phyloP scores from a whole-genome alignment of 2,329 filamentous ascomycete species.

The Rosellinia necatrix region DNA sequence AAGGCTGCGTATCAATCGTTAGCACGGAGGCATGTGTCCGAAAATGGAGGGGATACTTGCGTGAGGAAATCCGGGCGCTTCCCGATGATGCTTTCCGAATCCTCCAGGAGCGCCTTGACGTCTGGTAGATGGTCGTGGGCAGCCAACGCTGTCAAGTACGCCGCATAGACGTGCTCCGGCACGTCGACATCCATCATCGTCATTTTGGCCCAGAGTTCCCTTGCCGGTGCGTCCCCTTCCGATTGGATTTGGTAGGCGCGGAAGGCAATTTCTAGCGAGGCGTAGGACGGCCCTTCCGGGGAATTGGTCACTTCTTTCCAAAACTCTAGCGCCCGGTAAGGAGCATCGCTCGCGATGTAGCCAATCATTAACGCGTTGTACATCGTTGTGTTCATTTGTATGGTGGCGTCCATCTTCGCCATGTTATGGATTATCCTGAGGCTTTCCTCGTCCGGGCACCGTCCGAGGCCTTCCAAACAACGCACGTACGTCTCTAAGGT shows the following conservation, averaged over 20 bases:
- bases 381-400: constrained; percentile 76
- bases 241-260: constrained; percentile 71
- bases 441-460: constrained; percentile 63
- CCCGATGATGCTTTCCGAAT: constrained; percentile 67
- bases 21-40: constrained; percentile 13
- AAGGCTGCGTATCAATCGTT: constrained; percentile 51
- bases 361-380: constrained; percentile 88
- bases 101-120: constrained; percentile 67
- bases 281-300: constrained; percentile 83
- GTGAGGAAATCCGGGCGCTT: constrained; percentile 33
- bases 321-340: constrained; percentile 71
- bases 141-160: constrained; percentile 77
- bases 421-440: constrained; percentile 85
- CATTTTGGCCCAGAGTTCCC: constrained; percentile 73
- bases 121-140: constrained; percentile 73
- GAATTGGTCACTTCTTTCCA: constrained; percentile 85
- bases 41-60: constrained; percentile 30
- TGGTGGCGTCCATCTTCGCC: constrained; percentile 85
- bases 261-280: constrained; percentile 80
- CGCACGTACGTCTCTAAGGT: constrained; percentile 74
- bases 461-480: constrained; percentile 76
- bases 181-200: constrained; percentile 78
- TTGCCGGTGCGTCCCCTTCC: constrained; percentile 62
- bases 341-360: constrained; percentile 71
- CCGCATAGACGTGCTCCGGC: constrained; percentile 72